phyloP scores from a whole-genome alignment of 805 yeast species.

The Candida coquimbonensis region DNA sequence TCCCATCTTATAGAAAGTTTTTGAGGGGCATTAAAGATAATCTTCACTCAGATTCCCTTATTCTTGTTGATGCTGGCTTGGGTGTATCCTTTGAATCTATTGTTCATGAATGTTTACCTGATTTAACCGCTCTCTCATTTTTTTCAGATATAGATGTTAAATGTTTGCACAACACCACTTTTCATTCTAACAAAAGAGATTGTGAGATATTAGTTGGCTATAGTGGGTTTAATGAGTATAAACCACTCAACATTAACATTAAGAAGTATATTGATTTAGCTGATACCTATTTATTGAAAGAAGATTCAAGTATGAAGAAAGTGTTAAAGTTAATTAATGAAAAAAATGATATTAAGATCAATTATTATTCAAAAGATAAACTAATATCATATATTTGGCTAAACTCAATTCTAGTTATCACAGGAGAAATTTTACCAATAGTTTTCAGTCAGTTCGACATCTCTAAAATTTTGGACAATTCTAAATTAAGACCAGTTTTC shows the following conservation, averaged over 20 bases:
- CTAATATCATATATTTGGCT: slow-evolving; percentile 6
- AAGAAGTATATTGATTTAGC: not conserved
- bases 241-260: not conserved
- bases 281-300: not conserved
- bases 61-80: slow-evolving; percentile 11
- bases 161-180: not conserved
- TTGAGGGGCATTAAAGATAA: not conserved
- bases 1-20: slow-evolving; percentile 4
- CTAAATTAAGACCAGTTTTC: slow-evolving; percentile 1
- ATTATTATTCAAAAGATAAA: not conserved
- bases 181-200: not conserved
- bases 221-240: not conserved
- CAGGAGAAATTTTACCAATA: slow-evolving; percentile 6
- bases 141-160: slow-evolving; percentile 5
- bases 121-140: slow-evolving; percentile 2
- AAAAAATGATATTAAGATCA: not conserved
- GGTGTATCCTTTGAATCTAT: slow-evolving; percentile 11
- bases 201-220: slow-evolving; percentile 1
- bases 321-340: not conserved
- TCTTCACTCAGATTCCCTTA: slow-evolving; percentile 1
- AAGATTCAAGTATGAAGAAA: not conserved
- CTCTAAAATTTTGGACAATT: not conserved
- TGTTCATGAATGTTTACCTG: slow-evolving; percentile 5
- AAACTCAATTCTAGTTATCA: slow-evolving; percentile 2
- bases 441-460: slow-evolving; percentile 5